Base-by-base conservation (phyloP, 352 stramenopile genomes). In the Globisporangium emineosum region DNA sequence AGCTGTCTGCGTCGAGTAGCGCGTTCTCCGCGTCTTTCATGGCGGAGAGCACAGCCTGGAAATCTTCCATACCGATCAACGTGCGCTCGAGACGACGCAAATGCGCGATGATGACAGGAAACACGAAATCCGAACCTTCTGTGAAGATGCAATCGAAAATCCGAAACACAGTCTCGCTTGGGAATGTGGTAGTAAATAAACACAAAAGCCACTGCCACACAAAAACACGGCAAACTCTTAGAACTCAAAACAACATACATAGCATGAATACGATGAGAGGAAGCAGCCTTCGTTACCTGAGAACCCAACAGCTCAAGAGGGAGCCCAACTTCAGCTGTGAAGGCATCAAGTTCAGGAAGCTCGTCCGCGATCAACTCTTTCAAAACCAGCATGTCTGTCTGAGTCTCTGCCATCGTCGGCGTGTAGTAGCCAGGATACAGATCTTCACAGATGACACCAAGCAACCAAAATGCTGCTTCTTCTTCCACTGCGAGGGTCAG, bases 151-250 rank as follows among this genome's bases (percentile, higher is more conserved):
- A 93, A 64, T 97, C 90, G 66, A 95, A 94, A 61, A 97, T 87
- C 35, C 90, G 84, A 43, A 94, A 90, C 23, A 86, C 86, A 0
- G 86, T 97, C 66, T 96, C 89, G 37, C 84, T 83, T 5, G 86
- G 87, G 25, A 97, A 92, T 2, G 87, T 97, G 21, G 91, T 97
- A 6, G 93, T 93, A 71, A 97, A 97, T 19, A 97, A 66, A 60
- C 90, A 97, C 9, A 97, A 54, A 21, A 97, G 73, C 90, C 90
- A 97, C 78, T 97, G 40, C 23, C 13, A 27, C 21, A 52, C 40
- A 66, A 6, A 61, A 5, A 47, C 19, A 47, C 32, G 10, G 4
- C 21, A 49, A 23, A 3, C 37, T 47, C 17, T 54, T 13, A 56
- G n/a, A 9, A 19, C 27, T 35, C 17, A 19, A n/a, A n/a, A n/a